phyloP scores from a whole-genome alignment of 169 alveolate genomes.

The Fabrea salina region DNA sequence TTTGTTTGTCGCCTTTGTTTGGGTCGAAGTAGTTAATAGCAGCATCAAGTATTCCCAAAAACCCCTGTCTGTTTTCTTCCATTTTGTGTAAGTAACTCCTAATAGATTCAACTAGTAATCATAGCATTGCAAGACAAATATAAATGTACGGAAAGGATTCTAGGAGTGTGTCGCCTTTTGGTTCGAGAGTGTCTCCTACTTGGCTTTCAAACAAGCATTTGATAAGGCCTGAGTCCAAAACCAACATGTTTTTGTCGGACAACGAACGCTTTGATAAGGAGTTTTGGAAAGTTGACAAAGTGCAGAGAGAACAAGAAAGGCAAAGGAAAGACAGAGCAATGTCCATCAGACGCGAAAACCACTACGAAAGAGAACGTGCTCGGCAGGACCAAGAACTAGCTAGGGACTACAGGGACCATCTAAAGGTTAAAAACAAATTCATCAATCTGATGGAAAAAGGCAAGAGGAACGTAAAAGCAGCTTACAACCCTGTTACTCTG shows the following conservation, averaged over 20 bases:
- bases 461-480: conserved; percentile 75
- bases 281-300: conserved; percentile 76
- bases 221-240: not conserved
- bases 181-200: no score
- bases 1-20: no score
- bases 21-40: no score
- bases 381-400: conserved; percentile 79
- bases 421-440: conserved; percentile 54
- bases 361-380: conserved; percentile 70
- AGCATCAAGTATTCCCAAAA: no score
- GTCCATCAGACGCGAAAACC: conserved; percentile 63
- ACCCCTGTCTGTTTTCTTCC: no score
- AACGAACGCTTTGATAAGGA: conserved; percentile 61
- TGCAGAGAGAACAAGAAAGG: conserved; percentile 65
- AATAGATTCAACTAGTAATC: no score
- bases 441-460: conserved; percentile 59
- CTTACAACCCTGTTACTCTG: conserved; percentile 81
- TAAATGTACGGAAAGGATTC: no score
- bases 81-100: no score
- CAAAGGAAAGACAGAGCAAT: conserved; percentile 51
- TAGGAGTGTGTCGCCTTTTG: no score
- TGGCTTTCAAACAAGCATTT: no score
- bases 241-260: not conserved
- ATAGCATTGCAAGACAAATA: no score
- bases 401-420: conserved; percentile 59